Evolutionary conservation across 768 basidiomycete genomes (phyloP).

Genomic region (Mycena metata): DNA sequence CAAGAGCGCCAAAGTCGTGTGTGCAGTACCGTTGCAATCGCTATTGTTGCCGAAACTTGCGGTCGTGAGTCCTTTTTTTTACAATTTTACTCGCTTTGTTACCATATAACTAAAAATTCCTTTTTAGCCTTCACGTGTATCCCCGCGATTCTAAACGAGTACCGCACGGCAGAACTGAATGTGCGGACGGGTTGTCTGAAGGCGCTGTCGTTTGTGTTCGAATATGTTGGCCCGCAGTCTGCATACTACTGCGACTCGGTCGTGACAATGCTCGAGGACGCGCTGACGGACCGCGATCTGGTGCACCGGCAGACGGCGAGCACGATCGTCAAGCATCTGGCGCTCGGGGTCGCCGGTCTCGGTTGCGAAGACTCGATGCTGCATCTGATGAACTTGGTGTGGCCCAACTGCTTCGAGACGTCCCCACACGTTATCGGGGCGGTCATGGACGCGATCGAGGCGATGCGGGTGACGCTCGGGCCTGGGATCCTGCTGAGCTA

Average conservation of each 20-base stretch:
- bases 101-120: slow-evolving; percentile 29
- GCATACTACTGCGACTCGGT: slow-evolving; percentile 98
- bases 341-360: slow-evolving; percentile 95
- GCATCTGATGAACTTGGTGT: slow-evolving; percentile 97
- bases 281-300: slow-evolving; percentile 96
- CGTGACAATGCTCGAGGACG: slow-evolving; percentile 98
- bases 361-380: slow-evolving; percentile 99
- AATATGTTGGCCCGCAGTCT: slow-evolving; percentile 98
- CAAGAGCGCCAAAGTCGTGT: slow-evolving; percentile 99
- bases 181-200: slow-evolving; percentile 99
- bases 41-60: slow-evolving; percentile 94
- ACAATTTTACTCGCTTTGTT: neutral
- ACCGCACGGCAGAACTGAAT: slow-evolving; percentile 97
- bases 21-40: slow-evolving; percentile 98
- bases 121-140: slow-evolving; percentile 93
- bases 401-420: slow-evolving; percentile 99
- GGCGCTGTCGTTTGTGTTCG: slow-evolving; percentile 98
- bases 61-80: slow-evolving; percentile 65
- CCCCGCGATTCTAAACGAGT: slow-evolving; percentile 98
- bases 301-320: slow-evolving; percentile 98
- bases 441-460: slow-evolving; percentile 98
- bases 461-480: slow-evolving; percentile 96
- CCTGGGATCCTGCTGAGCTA: slow-evolving; percentile 94
- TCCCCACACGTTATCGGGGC: slow-evolving; percentile 98
- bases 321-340: slow-evolving; percentile 98